A percentile compares a stretch with the other conserved stretches of the same genome.
These are phyloP conservation scores for Fusarium stilboides DNA, from an alignment of 2,329 filamentous ascomycete genomes.

Conservation along the genomic window DNA sequence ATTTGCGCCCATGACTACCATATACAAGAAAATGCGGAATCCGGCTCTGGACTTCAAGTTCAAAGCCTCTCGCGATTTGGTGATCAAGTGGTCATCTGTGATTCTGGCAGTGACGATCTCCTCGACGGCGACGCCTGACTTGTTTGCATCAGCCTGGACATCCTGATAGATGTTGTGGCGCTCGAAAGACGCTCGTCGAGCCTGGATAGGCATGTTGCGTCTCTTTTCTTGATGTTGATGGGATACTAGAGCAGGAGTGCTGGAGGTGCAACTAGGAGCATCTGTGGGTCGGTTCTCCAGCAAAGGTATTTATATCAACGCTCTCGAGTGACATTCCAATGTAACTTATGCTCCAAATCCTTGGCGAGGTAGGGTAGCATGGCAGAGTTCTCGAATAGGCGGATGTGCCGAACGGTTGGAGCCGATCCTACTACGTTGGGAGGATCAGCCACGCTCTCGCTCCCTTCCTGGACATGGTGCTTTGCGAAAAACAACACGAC, in stretches of 20 bases:
- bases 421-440: conserved; percentile 3
- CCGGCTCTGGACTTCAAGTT: conserved; percentile 38
- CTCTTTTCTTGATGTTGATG: neutral
- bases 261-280: neutral
- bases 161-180: conserved; percentile 36
- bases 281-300: neutral
- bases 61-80: conserved; percentile 36
- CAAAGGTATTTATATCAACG: conserved; percentile 8
- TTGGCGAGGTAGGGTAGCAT: neutral
- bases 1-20: conserved; percentile 36
- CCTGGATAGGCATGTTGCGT: conserved; percentile 1
- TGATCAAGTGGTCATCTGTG: conserved; percentile 42
- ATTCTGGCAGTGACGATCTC: conserved; percentile 44
- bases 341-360: neutral
- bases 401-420: neutral
- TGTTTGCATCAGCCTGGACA: conserved; percentile 37
- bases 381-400: neutral
- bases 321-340: neutral
- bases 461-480: neutral
- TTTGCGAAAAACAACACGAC: neutral
- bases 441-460: neutral
- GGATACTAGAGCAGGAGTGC: neutral
- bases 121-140: conserved; percentile 40
- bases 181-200: conserved; percentile 16
- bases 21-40: conserved; percentile 38